A percentile compares a stretch with the other conserved stretches of the same genome.
Evolutionary conservation across 345 rosid genomes (phyloP).

Genomic region (Rhizophora mangle): DNA sequence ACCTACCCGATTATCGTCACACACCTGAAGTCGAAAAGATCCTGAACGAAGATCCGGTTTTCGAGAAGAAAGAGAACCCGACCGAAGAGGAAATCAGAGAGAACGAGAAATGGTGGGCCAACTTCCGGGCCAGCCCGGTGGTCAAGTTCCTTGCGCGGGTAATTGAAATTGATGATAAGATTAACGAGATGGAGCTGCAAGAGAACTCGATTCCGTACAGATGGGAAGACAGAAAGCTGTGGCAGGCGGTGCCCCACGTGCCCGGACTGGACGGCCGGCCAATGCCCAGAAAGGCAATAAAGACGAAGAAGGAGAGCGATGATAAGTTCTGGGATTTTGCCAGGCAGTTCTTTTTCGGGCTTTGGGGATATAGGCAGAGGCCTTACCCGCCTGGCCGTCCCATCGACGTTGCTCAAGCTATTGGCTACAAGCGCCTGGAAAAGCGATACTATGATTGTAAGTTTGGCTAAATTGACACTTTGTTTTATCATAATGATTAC

Average conservation of each 20-base stretch:
- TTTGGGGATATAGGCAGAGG: slow-evolving; percentile 87
- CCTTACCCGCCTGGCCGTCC: slow-evolving; percentile 86
- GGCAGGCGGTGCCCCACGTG: slow-evolving; percentile 73
- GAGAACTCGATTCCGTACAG: slow-evolving; percentile 58
- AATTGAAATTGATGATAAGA: slow-evolving; percentile 54
- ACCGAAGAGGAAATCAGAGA: slow-evolving; percentile 56
- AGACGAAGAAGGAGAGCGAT: slow-evolving; percentile 68
- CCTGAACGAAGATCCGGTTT: slow-evolving; percentile 51
- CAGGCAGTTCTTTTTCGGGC: slow-evolving; percentile 76
- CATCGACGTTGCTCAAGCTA: slow-evolving; percentile 85
- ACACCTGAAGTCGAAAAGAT: slow-evolving; percentile 72
- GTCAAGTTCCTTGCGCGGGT: slow-evolving; percentile 60
- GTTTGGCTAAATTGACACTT: slow-evolving; percentile 2
- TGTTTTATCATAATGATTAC: neutral
- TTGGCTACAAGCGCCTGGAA: slow-evolving; percentile 80
- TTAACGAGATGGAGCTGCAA: slow-evolving; percentile 58
- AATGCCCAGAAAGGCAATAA: slow-evolving; percentile 80
- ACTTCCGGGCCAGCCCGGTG: slow-evolving; percentile 59
- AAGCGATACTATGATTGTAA: slow-evolving; percentile 86
- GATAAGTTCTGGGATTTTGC: slow-evolving; percentile 91
- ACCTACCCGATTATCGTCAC: slow-evolving; percentile 70
- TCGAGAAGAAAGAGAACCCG: slow-evolving; percentile 71
- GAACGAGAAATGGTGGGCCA: slow-evolving; percentile 72
- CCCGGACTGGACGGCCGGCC: slow-evolving; percentile 79
- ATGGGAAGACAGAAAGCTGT: slow-evolving; percentile 61